Base-by-base conservation (phyloP, 441 rosid genomes). In the Populus hybrid region DNA sequence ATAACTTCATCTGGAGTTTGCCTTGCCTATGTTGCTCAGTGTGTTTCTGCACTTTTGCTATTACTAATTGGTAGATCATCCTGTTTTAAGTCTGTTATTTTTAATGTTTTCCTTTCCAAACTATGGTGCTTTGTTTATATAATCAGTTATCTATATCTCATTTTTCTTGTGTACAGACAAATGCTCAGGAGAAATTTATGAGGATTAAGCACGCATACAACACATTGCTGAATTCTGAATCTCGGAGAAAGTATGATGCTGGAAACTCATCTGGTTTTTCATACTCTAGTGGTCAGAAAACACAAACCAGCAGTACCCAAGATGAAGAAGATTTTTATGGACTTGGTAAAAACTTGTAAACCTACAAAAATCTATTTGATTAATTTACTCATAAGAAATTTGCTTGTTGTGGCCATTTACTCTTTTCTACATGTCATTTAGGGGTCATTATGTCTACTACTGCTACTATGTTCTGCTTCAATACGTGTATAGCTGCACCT, bases 111-210 rank as follows among this genome's bases (percentile, higher is more conserved):
- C 19, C 34, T 35, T 67, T 53, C 34, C 46, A 21, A 18, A 11
- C 24, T 35, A 16, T 40, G 28, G 73, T 75, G 42, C n/a, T 75
- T 38, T 64, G 34, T 21, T 35, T 50, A 73, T 28, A 16, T 16
- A 4, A 32, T 28, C 42, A 18, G 9, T 5, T 34, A 3, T 69
- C 19, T 70, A 34, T 67, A 16, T 72, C 67, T 72, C 69, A 38
- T 78, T 32, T 32, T 65, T 78, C 74, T 78, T 85, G 83, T 83
- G 64, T 71, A 34, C 84, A 96, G 98, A 84, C 85, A 75, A 91
- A 92, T 87, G 97, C 97, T 19, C 92, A 94, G 81, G 97, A 94
- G 84, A 90, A 90, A 84, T 94, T 95, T 86, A 83, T 95, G 97
- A 91, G 86, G 86, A 92, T 94, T 73, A 95, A 94, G 79, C 98